Evolutionary conservation across 2,329 filamentous ascomycete genomes (phyloP), one percentile per base, ranked within the genome.

Genomic region (Sclerotinia glacialis): DNA sequence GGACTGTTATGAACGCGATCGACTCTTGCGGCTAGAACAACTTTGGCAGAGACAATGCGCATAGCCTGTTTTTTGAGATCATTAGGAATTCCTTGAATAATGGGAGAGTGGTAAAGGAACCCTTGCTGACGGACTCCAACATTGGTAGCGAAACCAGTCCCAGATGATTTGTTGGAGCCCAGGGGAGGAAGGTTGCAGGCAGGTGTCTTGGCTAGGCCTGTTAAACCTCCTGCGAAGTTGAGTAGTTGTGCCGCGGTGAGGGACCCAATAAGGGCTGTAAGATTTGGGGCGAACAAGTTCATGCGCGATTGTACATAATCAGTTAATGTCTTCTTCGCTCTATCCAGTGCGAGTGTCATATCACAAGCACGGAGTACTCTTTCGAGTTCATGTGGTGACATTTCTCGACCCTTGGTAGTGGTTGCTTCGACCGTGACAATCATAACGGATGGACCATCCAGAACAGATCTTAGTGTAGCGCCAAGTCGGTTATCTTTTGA

Each of bases 241-340:
- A 99, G 89, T n/a, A 99, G 86, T 79, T 98, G 94, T 5, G 95
- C 95, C 9, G 95, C 94, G 3, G 94, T 97, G 23, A 97, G 83
- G 0, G 94, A 95, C 23, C 95, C 95, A 67, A 99, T 91, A 23
- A 99, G 85, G 1, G 88, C 89, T 0, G 95, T 97, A 64, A 98
- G 80, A 74, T 99, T 99, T 0, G 95, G 95, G 5, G 95, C 95
- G 76, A 98, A 98, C 44, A 96, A 83, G 72, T 90, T 95, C 92
- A 99, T 98, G 69, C 95, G 91, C 46, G 94, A 97, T 79, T 97
- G 92, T 21, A 99, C 95, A 75, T 97, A 99, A 76, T 95, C 90
- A 2, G 92, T 96, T 65, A 99, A 83, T 0, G 88, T 90, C 69
- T 86, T 89, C 78, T 97, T 97, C 37, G 94, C 93, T 71, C 85